phyloP scores from a whole-genome alignment of 2,329 filamentous ascomycete species.

The Epichloe sylvatica region DNA sequence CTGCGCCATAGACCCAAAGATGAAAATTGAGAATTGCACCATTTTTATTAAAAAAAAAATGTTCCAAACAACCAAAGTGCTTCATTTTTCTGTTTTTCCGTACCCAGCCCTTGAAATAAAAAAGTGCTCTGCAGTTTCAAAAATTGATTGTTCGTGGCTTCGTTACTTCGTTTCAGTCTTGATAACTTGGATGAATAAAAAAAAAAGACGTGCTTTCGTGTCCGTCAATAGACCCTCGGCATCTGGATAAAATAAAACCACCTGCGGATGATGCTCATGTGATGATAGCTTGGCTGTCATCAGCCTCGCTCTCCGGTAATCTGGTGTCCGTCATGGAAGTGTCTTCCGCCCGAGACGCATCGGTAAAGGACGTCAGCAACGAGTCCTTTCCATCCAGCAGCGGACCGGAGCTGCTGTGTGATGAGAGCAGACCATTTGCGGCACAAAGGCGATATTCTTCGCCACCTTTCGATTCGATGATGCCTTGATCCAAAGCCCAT shows the following conservation, averaged over 20 bases:
- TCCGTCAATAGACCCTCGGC: background rate
- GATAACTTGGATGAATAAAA: background rate
- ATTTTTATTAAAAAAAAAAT: too few species aligned
- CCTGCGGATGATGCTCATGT: background rate
- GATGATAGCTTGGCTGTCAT: background rate
- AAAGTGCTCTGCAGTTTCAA: background rate
- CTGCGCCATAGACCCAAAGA: background rate
- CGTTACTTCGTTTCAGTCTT: slow-evolving; percentile 1
- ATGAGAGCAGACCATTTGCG: slow-evolving; percentile 14
- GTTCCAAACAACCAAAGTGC: too few species aligned
- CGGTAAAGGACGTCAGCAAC: slow-evolving; percentile 7
- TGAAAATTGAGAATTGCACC: background rate
- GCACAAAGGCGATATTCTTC: slow-evolving; percentile 40
- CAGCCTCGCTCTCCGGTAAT: slow-evolving; percentile 13
- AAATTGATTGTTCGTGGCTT: slow-evolving; percentile 3
- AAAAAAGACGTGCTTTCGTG: background rate
- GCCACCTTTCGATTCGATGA: slow-evolving; percentile 43
- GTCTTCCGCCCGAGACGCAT: slow-evolving; percentile 11
- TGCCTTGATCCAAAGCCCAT: slow-evolving; percentile 50
- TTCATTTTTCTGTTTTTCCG: background rate
- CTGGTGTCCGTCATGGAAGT: slow-evolving; percentile 12
- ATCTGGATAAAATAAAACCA: background rate
- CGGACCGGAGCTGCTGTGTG: slow-evolving; percentile 4
- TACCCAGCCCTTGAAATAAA: background rate
- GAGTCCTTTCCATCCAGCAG: slow-evolving; percentile 16